These are phyloP conservation scores for Fusarium lateritium DNA, from an alignment of 2,329 filamentous ascomycete species.

Conservation along the genomic window DNA sequence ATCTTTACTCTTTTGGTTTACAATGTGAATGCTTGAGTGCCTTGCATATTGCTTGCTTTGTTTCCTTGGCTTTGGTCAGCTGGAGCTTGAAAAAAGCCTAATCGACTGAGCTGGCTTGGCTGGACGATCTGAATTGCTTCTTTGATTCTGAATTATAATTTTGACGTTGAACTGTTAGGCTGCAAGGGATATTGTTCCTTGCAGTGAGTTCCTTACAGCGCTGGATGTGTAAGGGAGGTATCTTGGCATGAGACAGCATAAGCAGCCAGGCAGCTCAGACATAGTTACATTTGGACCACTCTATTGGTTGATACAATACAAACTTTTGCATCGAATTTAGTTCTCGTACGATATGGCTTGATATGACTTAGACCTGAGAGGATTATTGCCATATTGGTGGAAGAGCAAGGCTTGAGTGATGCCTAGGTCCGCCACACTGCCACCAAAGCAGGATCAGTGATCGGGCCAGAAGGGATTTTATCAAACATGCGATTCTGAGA, in stretches of 20 bases:
- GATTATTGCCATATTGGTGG: too few species aligned
- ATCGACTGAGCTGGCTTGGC: not conserved
- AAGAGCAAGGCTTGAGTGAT: too few species aligned
- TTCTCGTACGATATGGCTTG: too few species aligned
- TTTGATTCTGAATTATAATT: too few species aligned
- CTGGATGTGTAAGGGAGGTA: not conserved
- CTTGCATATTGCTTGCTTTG: not conserved
- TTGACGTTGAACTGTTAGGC: not conserved
- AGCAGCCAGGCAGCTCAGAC: not conserved
- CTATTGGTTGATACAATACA: too few species aligned
- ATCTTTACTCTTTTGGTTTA: not conserved
- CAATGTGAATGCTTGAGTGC: slow-evolving; percentile 5
- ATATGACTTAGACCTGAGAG: too few species aligned
- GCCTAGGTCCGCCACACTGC: too few species aligned
- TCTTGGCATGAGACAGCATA: not conserved
- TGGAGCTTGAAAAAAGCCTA: not conserved
- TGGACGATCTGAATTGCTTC: not conserved
- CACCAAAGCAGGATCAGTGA: too few species aligned
- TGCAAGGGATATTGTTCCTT: not conserved
- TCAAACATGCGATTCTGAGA: too few species aligned
- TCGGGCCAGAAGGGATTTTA: too few species aligned
- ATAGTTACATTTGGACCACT: not conserved
- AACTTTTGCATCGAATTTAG: too few species aligned
- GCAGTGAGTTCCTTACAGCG: slow-evolving; percentile 1
- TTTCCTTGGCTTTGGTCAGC: not conserved